A percentile compares a stretch with the other conserved stretches of the same genome.
These are phyloP conservation scores for Picocystis salinarum DNA, from an alignment of 139 green algal species.

Conservation along the genomic window DNA sequence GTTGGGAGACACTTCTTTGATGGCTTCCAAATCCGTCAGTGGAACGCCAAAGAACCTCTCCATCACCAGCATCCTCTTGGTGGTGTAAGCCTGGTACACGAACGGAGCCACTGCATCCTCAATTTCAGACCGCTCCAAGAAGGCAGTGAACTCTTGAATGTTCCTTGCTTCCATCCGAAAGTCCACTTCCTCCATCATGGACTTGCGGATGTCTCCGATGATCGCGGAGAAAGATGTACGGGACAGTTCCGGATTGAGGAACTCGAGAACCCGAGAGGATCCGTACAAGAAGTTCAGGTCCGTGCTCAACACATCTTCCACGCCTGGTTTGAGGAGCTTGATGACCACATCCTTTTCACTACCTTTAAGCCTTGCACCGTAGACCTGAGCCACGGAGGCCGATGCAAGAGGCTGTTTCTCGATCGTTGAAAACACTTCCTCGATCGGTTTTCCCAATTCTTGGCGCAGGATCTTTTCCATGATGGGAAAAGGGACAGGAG, in stretches of 20 bases:
- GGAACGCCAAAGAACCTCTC: slow-evolving; percentile 72
- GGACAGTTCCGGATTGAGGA: slow-evolving; percentile 57
- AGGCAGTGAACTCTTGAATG: slow-evolving; percentile 49
- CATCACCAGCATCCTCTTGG: slow-evolving; percentile 64
- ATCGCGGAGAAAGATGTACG: slow-evolving; percentile 57
- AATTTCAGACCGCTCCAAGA: slow-evolving; percentile 29
- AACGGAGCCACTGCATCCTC: slow-evolving; percentile 12
- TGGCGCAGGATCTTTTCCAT: slow-evolving; percentile 46
- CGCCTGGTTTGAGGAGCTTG: slow-evolving; percentile 81
- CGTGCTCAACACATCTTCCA: slow-evolving; percentile 66
- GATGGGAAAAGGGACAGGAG: slow-evolving; percentile 45
- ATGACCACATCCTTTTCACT: slow-evolving; percentile 55
- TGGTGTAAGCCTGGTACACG: slow-evolving; percentile 15
- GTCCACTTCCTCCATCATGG: slow-evolving; percentile 83
- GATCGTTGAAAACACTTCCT: slow-evolving; percentile 61
- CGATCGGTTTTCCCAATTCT: slow-evolving; percentile 44
- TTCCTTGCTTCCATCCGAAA: slow-evolving; percentile 59
- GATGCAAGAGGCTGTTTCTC: slow-evolving; percentile 63
- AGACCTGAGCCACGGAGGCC: slow-evolving; percentile 85
- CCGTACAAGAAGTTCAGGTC: slow-evolving; percentile 83
- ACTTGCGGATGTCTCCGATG: slow-evolving; percentile 43
- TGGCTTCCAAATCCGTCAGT: slow-evolving; percentile 72
- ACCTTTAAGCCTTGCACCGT: slow-evolving; percentile 51
- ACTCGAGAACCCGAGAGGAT: slow-evolving; percentile 40
- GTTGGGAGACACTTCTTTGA: slow-evolving; percentile 22